Evolutionary conservation across 257 asterid species (phyloP), one percentile per base, ranked within the genome.

Genomic region (Nicotiana obtusifolia): DNA sequence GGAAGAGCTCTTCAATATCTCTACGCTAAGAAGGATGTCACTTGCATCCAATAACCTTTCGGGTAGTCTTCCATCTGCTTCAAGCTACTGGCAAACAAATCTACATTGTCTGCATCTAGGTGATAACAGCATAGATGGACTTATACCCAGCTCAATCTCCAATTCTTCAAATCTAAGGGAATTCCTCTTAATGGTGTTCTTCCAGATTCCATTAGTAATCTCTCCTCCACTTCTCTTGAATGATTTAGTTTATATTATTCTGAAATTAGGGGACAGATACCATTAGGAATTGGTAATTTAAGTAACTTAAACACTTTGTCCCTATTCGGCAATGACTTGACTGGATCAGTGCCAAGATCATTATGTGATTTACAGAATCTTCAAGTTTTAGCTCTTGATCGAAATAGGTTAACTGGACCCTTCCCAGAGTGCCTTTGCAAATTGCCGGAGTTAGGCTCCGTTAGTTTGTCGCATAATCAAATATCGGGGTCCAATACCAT

Each of bases 271-370:
- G 88, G 90, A 0, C 37, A 22, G 7, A 85, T 87, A 20, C 90
- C 88, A 0, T 61, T 47, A 47, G 87, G 85, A 71, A 66, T 85
- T 20, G 88, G 88, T 20, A 85, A 87, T 83, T 77, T 87, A 76
- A 85, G 53, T 33, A 33, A 33, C 37, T 33, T 33, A 33, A 33
- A 33, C 1, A 33, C 37, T 5, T 33, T 33, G 37, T 6, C 4
- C 20, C 76, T 87, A 31, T 16, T 47, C 53, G 85, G 84, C 17
- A 85, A 87, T 84, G 79, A 78, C 33, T 78, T 87, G 41, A 81
- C 71, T 28, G 87, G 88, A 76, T 68, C 20, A 44, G 80, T 87
- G 20, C 88, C 88, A 24, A 5, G 56, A 24, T 84, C 76, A 83
- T 37, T 82, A 9, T 84, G 86, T 44, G 15, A 56, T 41, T 84